A percentile compares a stretch with the other conserved stretches of the same genome.
phyloP scores from a whole-genome alignment of 2,329 filamentous ascomycete genomes.

The Periconia macrospinosa region DNA sequence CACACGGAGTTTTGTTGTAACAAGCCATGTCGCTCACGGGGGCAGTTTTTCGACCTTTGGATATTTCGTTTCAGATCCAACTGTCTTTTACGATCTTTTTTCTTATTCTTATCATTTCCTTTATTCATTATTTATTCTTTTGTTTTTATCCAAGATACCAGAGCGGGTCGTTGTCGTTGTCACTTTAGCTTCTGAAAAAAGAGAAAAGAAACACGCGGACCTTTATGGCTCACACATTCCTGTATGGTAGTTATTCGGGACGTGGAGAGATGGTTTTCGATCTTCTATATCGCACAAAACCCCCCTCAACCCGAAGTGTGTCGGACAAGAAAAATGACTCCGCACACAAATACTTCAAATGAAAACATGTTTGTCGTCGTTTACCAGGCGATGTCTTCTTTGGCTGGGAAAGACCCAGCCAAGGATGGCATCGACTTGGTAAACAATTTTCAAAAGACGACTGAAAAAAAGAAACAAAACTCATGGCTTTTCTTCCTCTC shows the following conservation, averaged over 20 bases:
- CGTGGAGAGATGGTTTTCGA: too few relatives aligned
- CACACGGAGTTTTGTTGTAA: slow-evolving; percentile 10
- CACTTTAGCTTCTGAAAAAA: background rate
- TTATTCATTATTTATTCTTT: slow-evolving; percentile 28
- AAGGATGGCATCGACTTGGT: too few relatives aligned
- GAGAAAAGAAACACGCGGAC: background rate
- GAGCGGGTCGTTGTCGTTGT: slow-evolving; percentile 21
- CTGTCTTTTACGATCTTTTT: slow-evolving; percentile 29
- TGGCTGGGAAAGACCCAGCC: too few relatives aligned
- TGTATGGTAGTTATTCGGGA: slow-evolving; percentile 32
- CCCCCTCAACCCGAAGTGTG: too few relatives aligned
- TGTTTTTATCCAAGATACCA: slow-evolving; percentile 40
- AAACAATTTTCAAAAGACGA: too few relatives aligned
- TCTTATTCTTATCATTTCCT: background rate
- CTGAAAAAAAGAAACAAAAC: too few relatives aligned
- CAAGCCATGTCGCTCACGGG: background rate
- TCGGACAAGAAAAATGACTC: too few relatives aligned
- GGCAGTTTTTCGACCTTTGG: background rate
- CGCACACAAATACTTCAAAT: too few relatives aligned
- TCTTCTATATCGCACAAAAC: too few relatives aligned
- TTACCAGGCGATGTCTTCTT: too few relatives aligned
- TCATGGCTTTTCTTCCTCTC: too few relatives aligned
- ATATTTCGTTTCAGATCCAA: slow-evolving; percentile 16
- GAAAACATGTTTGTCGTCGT: too few relatives aligned
- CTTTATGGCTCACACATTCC: slow-evolving; percentile 8